Evolutionary conservation across 495 filamentous ascomycete genomes (phyloP), one percentile per base, ranked within the genome.

Genomic region (Penicillium lagena): DNA sequence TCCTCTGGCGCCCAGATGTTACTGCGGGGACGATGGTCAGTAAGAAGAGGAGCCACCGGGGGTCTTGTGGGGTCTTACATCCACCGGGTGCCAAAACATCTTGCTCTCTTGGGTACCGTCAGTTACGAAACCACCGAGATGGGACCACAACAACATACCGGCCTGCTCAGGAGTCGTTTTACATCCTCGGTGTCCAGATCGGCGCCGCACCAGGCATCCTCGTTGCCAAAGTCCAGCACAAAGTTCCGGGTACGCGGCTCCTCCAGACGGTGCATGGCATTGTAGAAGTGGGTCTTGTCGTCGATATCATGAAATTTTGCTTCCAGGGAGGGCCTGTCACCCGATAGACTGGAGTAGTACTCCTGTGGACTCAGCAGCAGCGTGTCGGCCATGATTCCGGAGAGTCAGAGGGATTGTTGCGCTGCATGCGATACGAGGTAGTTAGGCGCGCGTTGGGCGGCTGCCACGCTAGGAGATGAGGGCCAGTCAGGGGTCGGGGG

Each of bases 1-100:
- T 66, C 55, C 47, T 81, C 76, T 9, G 85, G 85, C 38, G 72
- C 63, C 83, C 84, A 90, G n/a, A 89, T 75, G 50, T 89, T 85
- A 43, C 81, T 85, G 44, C 7, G 13, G 2, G 29, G 11, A 51
- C 30, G 54, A 54, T 34, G 32, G 29, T 52, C 32, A 56, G 42
- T 37, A 44, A 43, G 33, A 35, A 32, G 9, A 34, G 22, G 22
- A 22, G 10, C 31, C 22, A 15, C 6, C 8, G n/a, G 35, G 31
- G 28, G 14, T 29, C 2, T 27, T 13, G 59, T 3, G 22, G 22
- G 22, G 22, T 4, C 77, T 59, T 70, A 83, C 79, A 89, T 87
- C 86, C 86, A 90, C 59, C 85, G 59, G 13, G 73, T 73, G 30
- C 66, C 68, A 41, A 74, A 69, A 39, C 59, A 66, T 43, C 49